Base-by-base conservation (phyloP, 768 basidiomycete genomes). In the Suillus paluster region DNA sequence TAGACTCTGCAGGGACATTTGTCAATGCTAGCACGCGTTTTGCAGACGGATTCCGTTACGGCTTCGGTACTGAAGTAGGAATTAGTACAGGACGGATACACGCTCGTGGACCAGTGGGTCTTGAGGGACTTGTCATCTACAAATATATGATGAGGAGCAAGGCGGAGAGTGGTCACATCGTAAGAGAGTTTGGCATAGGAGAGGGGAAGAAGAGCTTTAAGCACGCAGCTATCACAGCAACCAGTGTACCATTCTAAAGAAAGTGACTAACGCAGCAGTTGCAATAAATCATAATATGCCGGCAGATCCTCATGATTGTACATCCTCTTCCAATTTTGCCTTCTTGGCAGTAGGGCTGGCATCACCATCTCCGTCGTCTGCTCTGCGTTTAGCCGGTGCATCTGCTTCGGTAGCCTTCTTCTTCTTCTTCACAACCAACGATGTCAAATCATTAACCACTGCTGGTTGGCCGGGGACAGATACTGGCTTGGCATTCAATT, bases 21-120 rank as follows among this genome's bases (percentile, higher is more conserved):
- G 84, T 97, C 62, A 99, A 99, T 69, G 96, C 96, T 8, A 94
- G 91, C 70, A 98, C 97, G 11, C 85, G 97, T 41, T 99, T 99
- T 73, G 90, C 96, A 0, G 97, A 99, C 74, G 97, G 97, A 14
- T 97, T 96, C 77, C 78, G 97, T 63, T 99, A 95, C 72, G 97
- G 97, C 0, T 95, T 97, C 66, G 97, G 97, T 3, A 96, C 97
- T 5, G 97, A 99, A 76, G 97, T 99, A 0, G 97, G 97, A 10
- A 97, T 99, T 70, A 92, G 91, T 73, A 99, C 97, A 0, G 96
- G 97, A 1, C 88, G 92, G 71, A 97, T 97, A 60, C 97, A 99
- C 71, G 96, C 97, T 17, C 83, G 97, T 45, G 97, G 97, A 4
- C 97, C 97, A 0, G 97, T 99, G 1, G 97, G 97, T 0, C 80